Evolutionary conservation across 1,284 basidiomycete genomes (phyloP).

Genomic region (Ustanciosporium gigantosporum): DNA sequence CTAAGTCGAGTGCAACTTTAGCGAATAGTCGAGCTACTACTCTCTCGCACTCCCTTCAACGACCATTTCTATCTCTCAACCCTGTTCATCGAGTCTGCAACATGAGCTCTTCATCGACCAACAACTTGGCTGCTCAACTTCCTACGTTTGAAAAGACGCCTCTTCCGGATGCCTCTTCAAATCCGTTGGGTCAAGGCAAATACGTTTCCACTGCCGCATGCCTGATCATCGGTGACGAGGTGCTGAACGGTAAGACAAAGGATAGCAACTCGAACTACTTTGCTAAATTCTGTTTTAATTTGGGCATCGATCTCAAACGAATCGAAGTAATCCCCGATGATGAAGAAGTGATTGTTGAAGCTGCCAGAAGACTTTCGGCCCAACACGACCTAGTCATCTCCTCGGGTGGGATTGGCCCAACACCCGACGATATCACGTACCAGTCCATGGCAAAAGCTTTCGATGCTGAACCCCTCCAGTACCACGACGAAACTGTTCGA

Average conservation of each 20-base stretch:
- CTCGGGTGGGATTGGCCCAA: conserved; percentile 54
- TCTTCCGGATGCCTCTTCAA: conserved; percentile 17
- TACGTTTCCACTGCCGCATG: conserved; percentile 51
- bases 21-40: too few relatives aligned
- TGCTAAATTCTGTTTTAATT: conserved; percentile 61
- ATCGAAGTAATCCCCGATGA: conserved; percentile 91
- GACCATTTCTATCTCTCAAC: too few relatives aligned
- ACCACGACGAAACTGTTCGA: conserved; percentile 78
- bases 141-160: conserved; percentile 39
- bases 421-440: conserved; percentile 73
- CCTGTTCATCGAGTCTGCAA: too few relatives aligned
- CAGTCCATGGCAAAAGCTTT: conserved; percentile 84
- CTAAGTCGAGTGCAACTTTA: too few relatives aligned
- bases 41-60: too few relatives aligned
- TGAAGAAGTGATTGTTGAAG: conserved; percentile 83
- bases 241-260: conserved; percentile 69
- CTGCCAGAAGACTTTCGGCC: conserved; percentile 76
- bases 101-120: too few relatives aligned
- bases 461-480: conserved; percentile 66
- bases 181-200: conserved; percentile 35
- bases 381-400: conserved; percentile 41
- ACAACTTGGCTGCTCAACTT: too few relatives aligned
- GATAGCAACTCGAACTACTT: conserved; percentile 74
- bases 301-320: conserved; percentile 59
- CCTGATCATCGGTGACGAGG: conserved; percentile 70